A percentile compares a stretch with the other conserved stretches of the same genome.
Conservation (phyloP, 1,139 yeast species). For the Saccharomyces hybrid region DNA sequence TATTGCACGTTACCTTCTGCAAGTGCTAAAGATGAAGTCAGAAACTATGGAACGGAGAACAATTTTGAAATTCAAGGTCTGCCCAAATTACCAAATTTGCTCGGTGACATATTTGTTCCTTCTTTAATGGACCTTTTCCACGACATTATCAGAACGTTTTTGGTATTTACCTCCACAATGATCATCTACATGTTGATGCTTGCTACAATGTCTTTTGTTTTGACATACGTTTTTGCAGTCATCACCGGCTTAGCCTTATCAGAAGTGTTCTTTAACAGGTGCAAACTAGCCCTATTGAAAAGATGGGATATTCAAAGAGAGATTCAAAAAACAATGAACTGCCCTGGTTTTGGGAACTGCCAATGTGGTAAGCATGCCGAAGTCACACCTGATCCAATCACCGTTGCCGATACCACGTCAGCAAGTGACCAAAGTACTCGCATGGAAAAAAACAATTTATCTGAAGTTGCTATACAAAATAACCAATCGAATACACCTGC, state of each 20-base stretch:
- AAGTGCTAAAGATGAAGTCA: slow-evolving; percentile 4
- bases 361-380: slow-evolving; percentile 23
- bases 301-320: slow-evolving; percentile 31
- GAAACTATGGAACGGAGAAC: slow-evolving; percentile 14
- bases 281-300: slow-evolving; percentile 26
- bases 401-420: not conserved
- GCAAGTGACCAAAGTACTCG: not conserved
- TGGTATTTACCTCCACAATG: slow-evolving; percentile 57
- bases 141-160: slow-evolving; percentile 47
- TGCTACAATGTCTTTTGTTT: slow-evolving; percentile 64
- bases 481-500: not conserved
- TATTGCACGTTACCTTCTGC: slow-evolving; percentile 11
- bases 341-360: slow-evolving; percentile 27
- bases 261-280: slow-evolving; percentile 57
- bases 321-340: slow-evolving; percentile 19
- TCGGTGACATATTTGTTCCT: slow-evolving; percentile 38
- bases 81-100: slow-evolving; percentile 27
- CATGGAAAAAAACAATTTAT: not conserved
- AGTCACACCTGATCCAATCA: not conserved
- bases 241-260: slow-evolving; percentile 62
- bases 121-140: slow-evolving; percentile 37
- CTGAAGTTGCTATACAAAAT: not conserved
- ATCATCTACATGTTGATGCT: slow-evolving; percentile 66
- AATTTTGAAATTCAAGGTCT: slow-evolving; percentile 11
- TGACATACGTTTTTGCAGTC: slow-evolving; percentile 64